A percentile compares a stretch with the other conserved stretches of the same genome.
phyloP scores from a whole-genome alignment of 1,139 yeast species.

The Pichia sp. region DNA sequence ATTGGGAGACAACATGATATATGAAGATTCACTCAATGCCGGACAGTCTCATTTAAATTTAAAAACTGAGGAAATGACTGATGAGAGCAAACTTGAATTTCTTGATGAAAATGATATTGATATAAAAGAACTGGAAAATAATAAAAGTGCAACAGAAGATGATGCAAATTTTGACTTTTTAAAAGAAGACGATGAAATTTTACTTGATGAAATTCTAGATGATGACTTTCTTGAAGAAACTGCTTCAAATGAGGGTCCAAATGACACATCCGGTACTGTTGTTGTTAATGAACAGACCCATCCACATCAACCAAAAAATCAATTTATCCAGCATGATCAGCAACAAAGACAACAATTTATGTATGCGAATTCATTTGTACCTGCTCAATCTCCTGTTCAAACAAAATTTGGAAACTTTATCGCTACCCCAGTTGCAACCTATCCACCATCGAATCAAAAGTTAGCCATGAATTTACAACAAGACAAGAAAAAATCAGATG shows the following conservation, averaged over 20 bases:
- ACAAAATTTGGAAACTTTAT: too few species aligned
- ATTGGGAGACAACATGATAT: too few species aligned
- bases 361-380: too few species aligned
- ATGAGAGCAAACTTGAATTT: background rate
- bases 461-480: constrained; percentile 34
- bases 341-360: too few species aligned
- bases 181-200: constrained; percentile 26
- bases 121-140: background rate
- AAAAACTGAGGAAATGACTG: background rate
- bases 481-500: constrained; percentile 58
- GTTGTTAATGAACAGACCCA: too few species aligned
- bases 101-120: background rate
- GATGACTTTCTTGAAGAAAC: constrained; percentile 33
- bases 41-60: too few species aligned
- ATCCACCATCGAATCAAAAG: constrained; percentile 10
- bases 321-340: too few species aligned
- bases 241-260: background rate
- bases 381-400: too few species aligned
- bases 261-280: background rate
- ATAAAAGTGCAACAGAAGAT: constrained; percentile 9
- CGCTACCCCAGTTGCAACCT: background rate
- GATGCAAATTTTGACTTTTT: constrained; percentile 22
- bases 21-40: too few species aligned
- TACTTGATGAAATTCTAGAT: constrained; percentile 27
- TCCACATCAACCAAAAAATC: too few species aligned